Evolutionary conservation across 371 early-diverging fungal genomes (phyloP), one percentile per base, ranked within the genome.

Genomic region (Umbelopsis sp.): DNA sequence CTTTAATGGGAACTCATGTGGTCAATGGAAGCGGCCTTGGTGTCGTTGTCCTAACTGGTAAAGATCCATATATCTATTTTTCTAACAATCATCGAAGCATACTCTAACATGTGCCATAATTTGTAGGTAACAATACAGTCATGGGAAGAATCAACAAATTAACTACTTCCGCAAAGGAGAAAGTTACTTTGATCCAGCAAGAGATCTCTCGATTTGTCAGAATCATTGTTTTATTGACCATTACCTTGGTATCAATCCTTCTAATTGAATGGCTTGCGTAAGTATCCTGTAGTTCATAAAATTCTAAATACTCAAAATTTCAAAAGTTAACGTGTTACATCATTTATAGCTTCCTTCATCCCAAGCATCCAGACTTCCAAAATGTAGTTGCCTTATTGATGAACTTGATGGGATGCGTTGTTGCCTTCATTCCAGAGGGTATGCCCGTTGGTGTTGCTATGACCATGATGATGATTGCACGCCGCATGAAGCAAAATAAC

Each of bases 401-500:
- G 57, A 57, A 57, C 35, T 35, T 57, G 12, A 57, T 57, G 57
- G 57, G 57, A 6, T 57, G 57, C 35, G 79, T 90, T 50, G 81
- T 88, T 18, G 69, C 94, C 11, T 94, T 95, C 46, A 93, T 97
- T 69, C 96, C 97, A 20, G 96, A 97, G 80, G 97, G 97, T 75
- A 77, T 97, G 46, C 94, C 96, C 3, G 94, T 95, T 38, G 94
- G 94, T 25, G 85, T 87, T 18, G 89, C 90, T 0, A 90, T 96
- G 12, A 93, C 96, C n/a, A 92, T 95, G 90, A 95, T 96, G 29
- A 71, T 94, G 12, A 94, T 94, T 69, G 96, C 96, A 14, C 80
- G 86, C 35, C 86, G 96, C n/a, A 94, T 97, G 94, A 92, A 95
- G 0, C 74, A 75, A 10, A 76, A 84, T 50, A 85, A 91, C 68